These are phyloP conservation scores for Cenococcum geophilum DNA, from an alignment of 495 filamentous ascomycete species.

Conservation along the genomic window DNA sequence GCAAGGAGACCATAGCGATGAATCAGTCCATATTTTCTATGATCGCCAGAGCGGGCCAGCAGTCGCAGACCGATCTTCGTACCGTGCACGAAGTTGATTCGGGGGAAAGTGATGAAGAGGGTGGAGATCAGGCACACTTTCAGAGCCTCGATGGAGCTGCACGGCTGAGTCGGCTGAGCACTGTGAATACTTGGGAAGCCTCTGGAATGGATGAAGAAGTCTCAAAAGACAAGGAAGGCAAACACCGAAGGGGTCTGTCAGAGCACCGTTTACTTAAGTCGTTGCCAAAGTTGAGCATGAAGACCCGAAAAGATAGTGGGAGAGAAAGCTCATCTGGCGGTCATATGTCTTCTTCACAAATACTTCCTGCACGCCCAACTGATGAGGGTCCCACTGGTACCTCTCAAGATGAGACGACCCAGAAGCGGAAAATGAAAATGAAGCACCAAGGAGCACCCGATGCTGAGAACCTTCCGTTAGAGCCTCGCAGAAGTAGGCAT, in stretches of 20 bases:
- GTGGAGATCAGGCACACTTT: constrained; percentile 16
- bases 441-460: constrained; percentile 13
- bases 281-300: constrained; percentile 49
- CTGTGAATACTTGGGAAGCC: constrained; percentile 34
- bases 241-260: constrained; percentile 53
- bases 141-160: constrained; percentile 24
- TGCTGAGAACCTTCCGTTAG: constrained; percentile 34
- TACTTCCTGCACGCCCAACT: constrained; percentile 33
- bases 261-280: constrained; percentile 57
- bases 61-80: constrained; percentile 26
- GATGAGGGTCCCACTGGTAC: constrained; percentile 35
- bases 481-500: constrained; percentile 17
- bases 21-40: constrained; percentile 93
- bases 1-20: constrained; percentile 57
- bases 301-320: constrained; percentile 34
- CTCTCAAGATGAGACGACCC: constrained; percentile 26
- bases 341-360: constrained; percentile 37
- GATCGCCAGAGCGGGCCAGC: constrained; percentile 73
- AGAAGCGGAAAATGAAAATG: constrained; percentile 19
- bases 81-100: constrained; percentile 27
- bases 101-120: constrained; percentile 51
- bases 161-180: constrained; percentile 24
- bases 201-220: constrained; percentile 22
- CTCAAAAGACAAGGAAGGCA: constrained; percentile 27
- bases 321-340: constrained; percentile 14